A percentile compares a stretch with the other conserved stretches of the same genome.
phyloP scores from a whole-genome alignment of 345 rosid species.

The Citropsis articulata region DNA sequence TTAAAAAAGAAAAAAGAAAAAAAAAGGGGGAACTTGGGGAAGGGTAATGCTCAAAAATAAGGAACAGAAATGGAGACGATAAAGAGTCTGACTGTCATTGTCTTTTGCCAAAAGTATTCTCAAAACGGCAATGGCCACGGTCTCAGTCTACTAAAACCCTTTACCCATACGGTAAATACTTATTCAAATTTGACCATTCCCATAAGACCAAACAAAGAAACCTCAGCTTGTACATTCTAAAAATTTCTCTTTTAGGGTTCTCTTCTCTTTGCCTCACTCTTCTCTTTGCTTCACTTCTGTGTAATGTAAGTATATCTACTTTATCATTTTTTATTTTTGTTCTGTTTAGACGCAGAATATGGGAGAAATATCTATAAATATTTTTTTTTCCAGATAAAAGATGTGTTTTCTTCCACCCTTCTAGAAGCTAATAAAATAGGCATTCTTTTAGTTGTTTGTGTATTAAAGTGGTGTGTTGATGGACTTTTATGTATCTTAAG shows the following conservation, averaged over 20 bases:
- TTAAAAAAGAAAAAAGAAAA: not conserved
- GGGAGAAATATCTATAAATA: no score
- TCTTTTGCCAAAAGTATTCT: conserved; percentile 17
- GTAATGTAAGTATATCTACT: conserved; percentile 16
- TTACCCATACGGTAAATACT: not conserved
- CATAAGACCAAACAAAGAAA: conserved; percentile 4
- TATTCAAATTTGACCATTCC: conserved; percentile 5
- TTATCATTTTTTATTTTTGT: not conserved
- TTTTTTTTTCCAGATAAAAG: not conserved
- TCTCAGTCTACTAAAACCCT: not conserved
- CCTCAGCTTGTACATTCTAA: not conserved
- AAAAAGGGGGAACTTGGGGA: not conserved
- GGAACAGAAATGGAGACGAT: conserved; percentile 31
- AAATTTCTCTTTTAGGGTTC: conserved; percentile 23
- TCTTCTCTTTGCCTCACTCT: conserved; percentile 15
- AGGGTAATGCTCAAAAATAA: not conserved
- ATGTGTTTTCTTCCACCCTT: not conserved
- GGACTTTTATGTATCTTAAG: not conserved
- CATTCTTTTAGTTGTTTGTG: not conserved
- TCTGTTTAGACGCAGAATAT: not conserved
- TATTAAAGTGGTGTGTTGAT: not conserved
- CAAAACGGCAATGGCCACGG: conserved; percentile 15
- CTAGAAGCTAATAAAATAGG: not conserved
- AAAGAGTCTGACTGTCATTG: not conserved
- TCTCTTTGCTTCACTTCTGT: conserved; percentile 16